Conservation (phyloP, 2,329 filamentous ascomycete species). For the Pseudocercospora vitis region DNA sequence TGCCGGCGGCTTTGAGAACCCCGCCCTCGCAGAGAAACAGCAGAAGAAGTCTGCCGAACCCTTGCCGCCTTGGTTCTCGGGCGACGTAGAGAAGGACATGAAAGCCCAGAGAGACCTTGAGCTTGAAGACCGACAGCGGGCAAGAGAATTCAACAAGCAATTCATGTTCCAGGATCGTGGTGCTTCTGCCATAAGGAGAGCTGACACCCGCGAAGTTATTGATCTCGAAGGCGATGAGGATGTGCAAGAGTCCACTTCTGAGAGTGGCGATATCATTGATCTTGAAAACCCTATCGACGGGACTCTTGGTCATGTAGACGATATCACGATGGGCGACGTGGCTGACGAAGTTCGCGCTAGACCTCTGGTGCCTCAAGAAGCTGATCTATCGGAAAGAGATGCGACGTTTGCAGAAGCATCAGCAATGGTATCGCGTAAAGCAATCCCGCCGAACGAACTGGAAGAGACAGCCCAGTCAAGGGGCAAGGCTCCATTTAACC, state of each 20-base stretch:
- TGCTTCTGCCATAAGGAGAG: constrained; percentile 59
- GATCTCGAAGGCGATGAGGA: constrained; percentile 46
- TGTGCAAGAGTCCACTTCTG: constrained; percentile 39
- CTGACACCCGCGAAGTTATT: constrained; percentile 52
- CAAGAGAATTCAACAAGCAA: constrained; percentile 56
- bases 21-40: constrained; percentile 39
- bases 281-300: constrained; percentile 31
- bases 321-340: constrained; percentile 45
- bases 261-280: constrained; percentile 44
- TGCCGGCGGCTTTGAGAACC: constrained; percentile 66
- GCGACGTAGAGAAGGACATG: constrained; percentile 62
- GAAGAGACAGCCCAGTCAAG: no score
- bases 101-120: constrained; percentile 42
- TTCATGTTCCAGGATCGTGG: constrained; percentile 58
- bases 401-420: no score
- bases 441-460: no score
- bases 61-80: constrained; percentile 73
- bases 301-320: constrained; percentile 6
- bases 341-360: constrained; percentile 46
- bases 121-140: constrained; percentile 53
- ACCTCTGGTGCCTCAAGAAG: not conserved
- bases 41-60: constrained; percentile 54
- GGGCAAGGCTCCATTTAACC: not conserved
- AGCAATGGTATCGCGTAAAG: no score
- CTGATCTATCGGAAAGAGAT: no score